phyloP scores from a whole-genome alignment of 257 asterid species.

The Nicotiana tabacum region DNA sequence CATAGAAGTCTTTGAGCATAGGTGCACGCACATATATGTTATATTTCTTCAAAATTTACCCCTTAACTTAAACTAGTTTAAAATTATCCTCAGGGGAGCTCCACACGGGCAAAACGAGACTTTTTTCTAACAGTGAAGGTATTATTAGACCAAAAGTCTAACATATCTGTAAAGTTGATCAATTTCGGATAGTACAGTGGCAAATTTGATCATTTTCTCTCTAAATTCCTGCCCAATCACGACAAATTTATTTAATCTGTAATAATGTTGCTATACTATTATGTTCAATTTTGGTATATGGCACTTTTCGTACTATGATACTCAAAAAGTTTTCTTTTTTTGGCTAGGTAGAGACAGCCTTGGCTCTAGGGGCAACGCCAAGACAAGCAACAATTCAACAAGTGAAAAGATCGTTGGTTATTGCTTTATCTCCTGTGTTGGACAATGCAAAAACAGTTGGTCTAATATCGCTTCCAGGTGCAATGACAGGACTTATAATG shows the following conservation, averaged over 20 bases:
- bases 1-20: too few relatives aligned
- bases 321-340: background rate
- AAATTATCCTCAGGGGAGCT: background rate
- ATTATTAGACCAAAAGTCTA: background rate
- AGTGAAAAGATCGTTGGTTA: conserved; percentile 71
- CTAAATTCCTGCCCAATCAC: background rate
- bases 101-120: background rate
- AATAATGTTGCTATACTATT: background rate
- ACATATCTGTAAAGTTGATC: background rate
- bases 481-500: conserved; percentile 95
- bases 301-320: background rate
- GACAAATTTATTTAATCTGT: too few relatives aligned
- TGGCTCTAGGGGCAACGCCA: conserved; percentile 93
- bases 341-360: conserved; percentile 79
- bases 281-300: background rate
- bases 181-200: background rate
- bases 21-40: too few relatives aligned
- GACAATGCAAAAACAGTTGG: conserved; percentile 96
- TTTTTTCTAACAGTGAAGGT: too few relatives aligned
- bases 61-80: background rate
- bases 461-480: conserved; percentile 87
- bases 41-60: background rate
- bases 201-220: background rate
- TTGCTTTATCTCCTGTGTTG: conserved; percentile 82
- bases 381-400: conserved; percentile 86